Conservation (phyloP, 495 filamentous ascomycete species). For the Viridothelium virens region DNA sequence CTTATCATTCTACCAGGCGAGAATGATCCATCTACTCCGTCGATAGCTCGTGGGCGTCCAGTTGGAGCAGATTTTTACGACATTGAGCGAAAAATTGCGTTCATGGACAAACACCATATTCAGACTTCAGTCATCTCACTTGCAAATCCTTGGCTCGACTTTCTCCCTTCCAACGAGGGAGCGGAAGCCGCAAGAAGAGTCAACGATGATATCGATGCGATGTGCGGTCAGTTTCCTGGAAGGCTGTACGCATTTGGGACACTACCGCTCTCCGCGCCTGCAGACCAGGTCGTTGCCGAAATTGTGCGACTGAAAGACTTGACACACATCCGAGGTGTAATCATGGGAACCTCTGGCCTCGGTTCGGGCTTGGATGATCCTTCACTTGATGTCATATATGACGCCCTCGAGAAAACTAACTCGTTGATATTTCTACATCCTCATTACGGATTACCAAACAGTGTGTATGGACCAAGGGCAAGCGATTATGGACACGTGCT, state of each 20-base stretch:
- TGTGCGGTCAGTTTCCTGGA: conserved; percentile 53
- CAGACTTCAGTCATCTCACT: conserved; percentile 78
- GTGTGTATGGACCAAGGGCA: conserved; percentile 65
- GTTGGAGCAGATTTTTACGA: conserved; percentile 68
- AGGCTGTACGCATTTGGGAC: conserved; percentile 74
- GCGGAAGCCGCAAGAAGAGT: conserved; percentile 53
- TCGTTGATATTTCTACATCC: conserved; percentile 80
- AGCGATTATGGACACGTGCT: conserved; percentile 81
- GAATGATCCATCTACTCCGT: conserved; percentile 51
- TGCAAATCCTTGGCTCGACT: conserved; percentile 95
- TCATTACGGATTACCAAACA: conserved; percentile 78
- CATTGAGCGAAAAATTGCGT: conserved; percentile 63
- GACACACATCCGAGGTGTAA: conserved; percentile 68
- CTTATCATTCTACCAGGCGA: conserved; percentile 74
- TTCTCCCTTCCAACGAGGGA: conserved; percentile 57
- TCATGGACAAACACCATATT: conserved; percentile 82
- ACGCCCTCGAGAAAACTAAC: conserved; percentile 53
- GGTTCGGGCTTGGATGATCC: conserved; percentile 78
- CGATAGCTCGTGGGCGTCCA: conserved; percentile 52
- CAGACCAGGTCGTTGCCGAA: conserved; percentile 52
- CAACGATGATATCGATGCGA: conserved; percentile 67
- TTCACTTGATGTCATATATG: conserved; percentile 59
- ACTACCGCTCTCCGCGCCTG: conserved; percentile 65
- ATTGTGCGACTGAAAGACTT: conserved; percentile 54
- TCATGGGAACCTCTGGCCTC: conserved; percentile 79